phyloP scores from a whole-genome alignment of 2,329 filamentous ascomycete genomes.

The Fusarium anthophilum region DNA sequence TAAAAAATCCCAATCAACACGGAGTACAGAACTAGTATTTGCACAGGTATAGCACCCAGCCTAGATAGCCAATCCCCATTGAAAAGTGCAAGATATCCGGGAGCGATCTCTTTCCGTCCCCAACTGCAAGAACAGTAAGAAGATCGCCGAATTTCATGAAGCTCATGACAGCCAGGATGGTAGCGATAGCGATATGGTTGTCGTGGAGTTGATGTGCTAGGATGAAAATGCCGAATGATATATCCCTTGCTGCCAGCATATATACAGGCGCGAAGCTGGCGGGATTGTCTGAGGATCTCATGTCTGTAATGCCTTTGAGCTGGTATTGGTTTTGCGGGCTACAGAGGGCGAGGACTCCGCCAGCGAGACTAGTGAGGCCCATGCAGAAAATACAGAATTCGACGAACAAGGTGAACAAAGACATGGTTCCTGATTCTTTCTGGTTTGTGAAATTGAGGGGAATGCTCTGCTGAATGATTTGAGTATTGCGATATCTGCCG shows the following conservation, averaged over 20 bases:
- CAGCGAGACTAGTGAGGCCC: background rate
- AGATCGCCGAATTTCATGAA: background rate
- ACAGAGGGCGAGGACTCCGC: background rate
- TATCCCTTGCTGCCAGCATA: background rate
- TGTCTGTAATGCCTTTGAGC: background rate
- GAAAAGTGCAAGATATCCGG: background rate
- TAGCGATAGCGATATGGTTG: background rate
- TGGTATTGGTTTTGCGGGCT: background rate
- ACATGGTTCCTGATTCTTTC: background rate
- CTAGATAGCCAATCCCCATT: background rate
- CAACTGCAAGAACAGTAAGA: background rate
- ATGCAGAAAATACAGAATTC: background rate
- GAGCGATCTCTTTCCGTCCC: background rate
- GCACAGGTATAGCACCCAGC: background rate
- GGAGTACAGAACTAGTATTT: background rate
- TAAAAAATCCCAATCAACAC: too few relatives aligned
- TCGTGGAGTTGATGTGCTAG: background rate
- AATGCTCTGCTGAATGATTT: background rate
- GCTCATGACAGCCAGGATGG: background rate
- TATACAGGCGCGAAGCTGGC: background rate
- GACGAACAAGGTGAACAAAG: background rate
- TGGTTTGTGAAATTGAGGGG: background rate
- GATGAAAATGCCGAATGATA: background rate
- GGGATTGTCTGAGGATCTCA: background rate
- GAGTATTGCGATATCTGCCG: accelerated